Conservation (phyloP, 2,329 filamentous ascomycete species). For the Aspergillus felis region DNA sequence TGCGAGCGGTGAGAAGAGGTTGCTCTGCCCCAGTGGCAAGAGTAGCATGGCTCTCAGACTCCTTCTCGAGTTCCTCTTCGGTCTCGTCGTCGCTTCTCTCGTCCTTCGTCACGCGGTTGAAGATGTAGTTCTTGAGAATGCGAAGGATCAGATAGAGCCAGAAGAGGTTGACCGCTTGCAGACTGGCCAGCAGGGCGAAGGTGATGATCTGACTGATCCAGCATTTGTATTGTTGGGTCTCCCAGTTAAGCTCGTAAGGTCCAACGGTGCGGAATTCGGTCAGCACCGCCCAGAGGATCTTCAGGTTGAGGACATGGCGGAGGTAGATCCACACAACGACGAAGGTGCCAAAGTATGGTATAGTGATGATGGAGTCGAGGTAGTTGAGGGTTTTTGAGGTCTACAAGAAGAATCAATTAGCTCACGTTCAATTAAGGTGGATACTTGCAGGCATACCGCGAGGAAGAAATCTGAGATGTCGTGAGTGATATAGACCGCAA, state of each 20-base stretch:
- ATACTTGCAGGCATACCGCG: constrained; percentile 53
- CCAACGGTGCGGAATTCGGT: constrained; percentile 47
- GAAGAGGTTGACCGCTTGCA: constrained; percentile 46
- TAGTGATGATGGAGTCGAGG: constrained; percentile 72
- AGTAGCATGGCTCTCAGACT: constrained; percentile 19
- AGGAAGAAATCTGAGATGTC: constrained; percentile 96
- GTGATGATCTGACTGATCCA: constrained; percentile 47
- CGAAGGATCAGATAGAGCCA: constrained; percentile 46
- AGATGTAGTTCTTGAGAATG: constrained; percentile 41
- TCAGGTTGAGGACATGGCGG: constrained; percentile 64
- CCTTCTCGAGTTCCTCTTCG: constrained; percentile 32
- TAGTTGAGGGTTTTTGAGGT: constrained; percentile 93
- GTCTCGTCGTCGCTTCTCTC: constrained; percentile 46
- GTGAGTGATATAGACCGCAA: constrained; percentile 91
- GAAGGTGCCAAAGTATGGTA: constrained; percentile 80
- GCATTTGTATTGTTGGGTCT: constrained; percentile 47
- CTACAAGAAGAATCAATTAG: constrained; percentile 38
- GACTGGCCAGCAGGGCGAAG: constrained; percentile 40
- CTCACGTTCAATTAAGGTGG: not conserved
- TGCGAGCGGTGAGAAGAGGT: constrained; percentile 18
- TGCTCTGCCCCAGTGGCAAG: constrained; percentile 25
- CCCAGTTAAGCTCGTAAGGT: constrained; percentile 47
- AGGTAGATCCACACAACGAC: constrained; percentile 83
- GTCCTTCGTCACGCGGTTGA: constrained; percentile 37
- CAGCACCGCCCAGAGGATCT: constrained; percentile 45